Evolutionary conservation across 163 green algal species (phyloP).

Genomic region (Coccomyxa subellipsoidea): DNA sequence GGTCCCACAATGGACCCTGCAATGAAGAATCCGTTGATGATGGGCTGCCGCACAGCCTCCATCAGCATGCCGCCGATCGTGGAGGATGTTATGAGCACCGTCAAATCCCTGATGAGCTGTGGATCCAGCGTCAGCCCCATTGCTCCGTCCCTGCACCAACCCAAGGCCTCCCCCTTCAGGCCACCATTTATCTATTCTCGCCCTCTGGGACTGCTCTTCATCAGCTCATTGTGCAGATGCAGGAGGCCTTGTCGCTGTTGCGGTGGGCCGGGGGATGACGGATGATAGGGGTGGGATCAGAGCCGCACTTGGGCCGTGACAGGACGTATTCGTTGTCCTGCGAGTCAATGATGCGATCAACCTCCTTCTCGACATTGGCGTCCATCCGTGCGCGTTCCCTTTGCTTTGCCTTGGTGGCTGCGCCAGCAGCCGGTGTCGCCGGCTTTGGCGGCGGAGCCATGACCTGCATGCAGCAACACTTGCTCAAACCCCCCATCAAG

Average conservation of each 20-base stretch:
- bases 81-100: conserved; percentile 65
- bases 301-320: conserved; percentile 60
- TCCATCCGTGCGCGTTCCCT: conserved; percentile 13
- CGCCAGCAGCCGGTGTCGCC: background rate
- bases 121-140: conserved; percentile 61
- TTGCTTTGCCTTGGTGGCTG: background rate
- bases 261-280: too few relatives aligned
- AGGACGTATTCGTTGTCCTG: conserved; percentile 88
- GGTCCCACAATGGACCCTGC: conserved; percentile 79
- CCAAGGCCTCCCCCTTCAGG: background rate
- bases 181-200: background rate
- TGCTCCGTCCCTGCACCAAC: conserved; percentile 26
- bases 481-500: too few relatives aligned
- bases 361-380: conserved; percentile 44
- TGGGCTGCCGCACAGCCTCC: conserved; percentile 71
- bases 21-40: conserved; percentile 94
- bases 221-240: too few relatives aligned
- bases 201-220: background rate
- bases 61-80: conserved; percentile 64
- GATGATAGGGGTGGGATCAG: too few relatives aligned
- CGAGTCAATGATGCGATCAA: conserved; percentile 82
- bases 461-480: background rate
- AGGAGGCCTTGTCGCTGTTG: too few relatives aligned
- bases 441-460: background rate
- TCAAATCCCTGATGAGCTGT: conserved; percentile 73